A percentile compares a stretch with the other conserved stretches of the same genome.
These are phyloP conservation scores for Vachellia collinsii DNA, from an alignment of 306 rosid species.

Conservation along the genomic window DNA sequence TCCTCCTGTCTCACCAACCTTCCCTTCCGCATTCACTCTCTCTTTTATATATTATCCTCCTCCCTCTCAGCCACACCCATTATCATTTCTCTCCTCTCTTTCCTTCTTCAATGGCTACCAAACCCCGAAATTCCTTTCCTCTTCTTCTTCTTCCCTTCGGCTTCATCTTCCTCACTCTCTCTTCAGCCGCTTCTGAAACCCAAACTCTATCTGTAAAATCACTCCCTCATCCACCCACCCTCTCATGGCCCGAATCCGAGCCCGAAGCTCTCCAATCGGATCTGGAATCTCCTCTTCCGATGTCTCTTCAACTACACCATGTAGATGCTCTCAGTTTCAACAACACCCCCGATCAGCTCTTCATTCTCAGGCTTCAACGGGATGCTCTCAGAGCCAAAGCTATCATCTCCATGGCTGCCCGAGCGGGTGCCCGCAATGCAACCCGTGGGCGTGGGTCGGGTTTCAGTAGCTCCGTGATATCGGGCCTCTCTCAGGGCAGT, in stretches of 20 bases:
- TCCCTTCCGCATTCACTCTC: neutral
- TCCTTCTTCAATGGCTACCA: constrained; percentile 49
- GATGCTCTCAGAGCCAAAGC: constrained; percentile 60
- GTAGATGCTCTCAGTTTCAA: constrained; percentile 59
- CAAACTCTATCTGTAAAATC: constrained; percentile 50
- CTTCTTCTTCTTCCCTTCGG: constrained; percentile 37
- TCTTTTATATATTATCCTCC: constrained; percentile 22
- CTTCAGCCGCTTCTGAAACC: constrained; percentile 52
- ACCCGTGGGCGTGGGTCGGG: constrained; percentile 29
- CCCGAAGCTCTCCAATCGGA: constrained; percentile 30
- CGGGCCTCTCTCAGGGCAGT: constrained; percentile 86
- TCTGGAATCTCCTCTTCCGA: constrained; percentile 7
- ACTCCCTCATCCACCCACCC: constrained; percentile 54
- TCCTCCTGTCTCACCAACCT: constrained; percentile 13
- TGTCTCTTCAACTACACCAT: constrained; percentile 66
- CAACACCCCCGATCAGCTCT: constrained; percentile 68
- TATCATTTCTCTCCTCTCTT: neutral
- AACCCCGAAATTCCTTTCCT: constrained; percentile 18
- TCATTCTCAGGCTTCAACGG: constrained; percentile 66
- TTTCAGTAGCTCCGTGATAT: constrained; percentile 80
- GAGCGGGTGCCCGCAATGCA: constrained; percentile 14
- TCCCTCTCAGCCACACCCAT: neutral
- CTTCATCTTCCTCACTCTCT: constrained; percentile 38
- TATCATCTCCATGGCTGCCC: constrained; percentile 36
- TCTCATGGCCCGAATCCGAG: constrained; percentile 55